Evolutionary conservation across 805 yeast species (phyloP).

Genomic region (Danielia reshetovae): DNA sequence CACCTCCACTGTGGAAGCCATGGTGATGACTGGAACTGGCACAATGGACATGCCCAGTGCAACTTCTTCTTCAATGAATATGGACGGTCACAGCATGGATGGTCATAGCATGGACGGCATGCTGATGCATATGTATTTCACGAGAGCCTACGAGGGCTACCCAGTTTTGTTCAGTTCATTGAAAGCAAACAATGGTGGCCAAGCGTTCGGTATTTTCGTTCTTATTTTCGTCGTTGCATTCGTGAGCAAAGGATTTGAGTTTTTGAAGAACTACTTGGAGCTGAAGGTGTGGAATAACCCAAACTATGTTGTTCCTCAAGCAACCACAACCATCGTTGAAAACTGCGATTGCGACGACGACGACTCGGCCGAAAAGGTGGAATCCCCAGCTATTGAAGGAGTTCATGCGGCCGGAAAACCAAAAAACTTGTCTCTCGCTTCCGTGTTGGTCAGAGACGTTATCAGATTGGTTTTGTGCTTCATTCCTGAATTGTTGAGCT

Average conservation of each 20-base stretch:
- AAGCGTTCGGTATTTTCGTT: constrained; percentile 72
- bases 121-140: constrained; percentile 56
- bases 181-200: constrained; percentile 50
- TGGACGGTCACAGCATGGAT: constrained; percentile 10
- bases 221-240: constrained; percentile 57
- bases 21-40: constrained; percentile 11
- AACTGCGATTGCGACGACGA: constrained; percentile 17
- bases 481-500: constrained; percentile 61
- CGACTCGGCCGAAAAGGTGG: constrained; percentile 2
- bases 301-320: constrained; percentile 16
- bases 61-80: constrained; percentile 11
- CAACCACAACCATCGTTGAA: constrained; percentile 15
- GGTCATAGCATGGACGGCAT: no score
- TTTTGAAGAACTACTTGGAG: constrained; percentile 60
- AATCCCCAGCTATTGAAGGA: constrained; percentile 2
- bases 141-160: constrained; percentile 45
- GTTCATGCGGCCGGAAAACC: constrained; percentile 5
- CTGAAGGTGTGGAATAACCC: constrained; percentile 58
- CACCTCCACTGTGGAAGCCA: constrained; percentile 6
- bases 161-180: constrained; percentile 62
- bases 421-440: constrained; percentile 5
- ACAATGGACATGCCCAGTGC: constrained; percentile 3
- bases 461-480: constrained; percentile 55
- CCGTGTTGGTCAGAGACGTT: constrained; percentile 43
- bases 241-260: constrained; percentile 55